Base-by-base conservation (phyloP, 768 basidiomycete genomes). In the Boletus speciosus region DNA sequence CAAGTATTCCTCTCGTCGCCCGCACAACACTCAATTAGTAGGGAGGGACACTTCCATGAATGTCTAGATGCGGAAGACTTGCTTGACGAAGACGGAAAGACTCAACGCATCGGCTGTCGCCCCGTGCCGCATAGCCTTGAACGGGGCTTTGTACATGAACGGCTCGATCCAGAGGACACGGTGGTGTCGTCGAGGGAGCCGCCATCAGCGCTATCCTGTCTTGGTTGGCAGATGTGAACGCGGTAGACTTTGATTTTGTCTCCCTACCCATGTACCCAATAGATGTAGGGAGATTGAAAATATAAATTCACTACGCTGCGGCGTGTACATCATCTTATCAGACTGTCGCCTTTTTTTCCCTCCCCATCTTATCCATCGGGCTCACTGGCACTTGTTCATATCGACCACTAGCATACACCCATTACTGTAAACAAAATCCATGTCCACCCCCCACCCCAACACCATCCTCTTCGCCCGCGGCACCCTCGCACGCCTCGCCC, bases 401-500 rank as follows among this genome's bases (percentile, higher is more conserved):
- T 25, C 25, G 25, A 25, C 25, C 25, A 25, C 25, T 4, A 23
- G 2, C 23, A 23, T 25, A 25, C 25, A 25, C 25, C 25, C 25
- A 25, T 4, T 5, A 27, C 5, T 6, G 1, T 6, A 27, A 27
- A 27, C 6, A 27, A 8, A 32, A n/a, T 25, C 34, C 58, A 61
- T 61, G 61, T 50, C 65, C 5, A 40, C 38, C 0, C 77, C 81
- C 5, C 69, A 81, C 19, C 69, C 77, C 0, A 64, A 76, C 6
- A 77, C 82, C 11, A 66, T 91, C 40, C 80, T 91, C 53, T 95
- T 97, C 62, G 94, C 95, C 12, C 84, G 93, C 21, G 92, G 93
- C 3, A 82, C 89, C 5, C 79, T 96, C 54, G 85, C 93, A 25
- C 81, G 93, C 49, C 80, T 98, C 46, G 78, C 80, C 12, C 74